Evolutionary conservation across 2,329 filamentous ascomycete species (phyloP).

Genomic region (Diaporthe sp.): DNA sequence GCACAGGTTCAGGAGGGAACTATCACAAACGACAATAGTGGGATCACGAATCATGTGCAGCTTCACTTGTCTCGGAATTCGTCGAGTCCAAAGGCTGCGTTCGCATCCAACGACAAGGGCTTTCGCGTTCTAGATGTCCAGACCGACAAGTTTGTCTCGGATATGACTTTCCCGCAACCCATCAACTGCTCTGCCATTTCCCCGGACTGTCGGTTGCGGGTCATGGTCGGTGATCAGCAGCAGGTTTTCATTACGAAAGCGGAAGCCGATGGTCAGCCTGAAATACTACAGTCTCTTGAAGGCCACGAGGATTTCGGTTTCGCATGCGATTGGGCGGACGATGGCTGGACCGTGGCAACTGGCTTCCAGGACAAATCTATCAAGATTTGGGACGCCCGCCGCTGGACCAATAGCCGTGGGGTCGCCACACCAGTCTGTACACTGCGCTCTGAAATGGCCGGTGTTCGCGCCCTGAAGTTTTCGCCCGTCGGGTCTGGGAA

Average conservation of each 20-base stretch:
- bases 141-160: conserved; percentile 67
- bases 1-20: conserved; percentile 53
- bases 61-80: conserved; percentile 65
- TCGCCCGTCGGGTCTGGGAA: conserved; percentile 76
- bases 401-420: conserved; percentile 68
- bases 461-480: conserved; percentile 76
- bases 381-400: conserved; percentile 81
- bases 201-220: conserved; percentile 76
- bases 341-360: conserved; percentile 81
- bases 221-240: conserved; percentile 76
- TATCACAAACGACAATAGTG: conserved; percentile 59
- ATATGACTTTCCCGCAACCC: conserved; percentile 65
- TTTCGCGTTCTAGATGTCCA: conserved; percentile 69
- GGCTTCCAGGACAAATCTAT: conserved; percentile 80
- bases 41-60: conserved; percentile 74
- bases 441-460: conserved; percentile 74
- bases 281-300: conserved; percentile 64
- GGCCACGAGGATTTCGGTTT: conserved; percentile 80
- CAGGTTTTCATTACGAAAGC: conserved; percentile 76
- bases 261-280: conserved; percentile 63
- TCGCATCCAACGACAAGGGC: conserved; percentile 71
- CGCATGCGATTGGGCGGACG: conserved; percentile 82
- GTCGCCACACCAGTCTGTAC: conserved; percentile 59
- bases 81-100: conserved; percentile 63
- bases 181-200: conserved; percentile 81